Evolutionary conservation across 768 basidiomycete species (phyloP), one percentile per base, ranked within the genome.

Genomic region (Xerocomellus amylosporus): DNA sequence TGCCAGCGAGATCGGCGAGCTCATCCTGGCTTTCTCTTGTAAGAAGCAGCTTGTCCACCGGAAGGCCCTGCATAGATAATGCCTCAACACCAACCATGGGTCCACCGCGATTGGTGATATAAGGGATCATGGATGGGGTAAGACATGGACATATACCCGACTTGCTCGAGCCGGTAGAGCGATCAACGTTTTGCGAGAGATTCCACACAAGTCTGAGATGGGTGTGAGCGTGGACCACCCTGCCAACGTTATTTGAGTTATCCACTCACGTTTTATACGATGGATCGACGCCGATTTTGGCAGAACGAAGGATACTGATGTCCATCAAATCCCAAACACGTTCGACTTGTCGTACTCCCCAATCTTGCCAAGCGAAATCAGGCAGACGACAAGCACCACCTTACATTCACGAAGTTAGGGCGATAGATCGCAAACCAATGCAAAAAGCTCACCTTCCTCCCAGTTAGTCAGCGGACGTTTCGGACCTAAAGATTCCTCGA

Each of bases 271-370:
- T 93, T 67, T 96, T 94, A 71, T 86, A 95, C 0, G 82, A 86
- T 0, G 93, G 86, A 65, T 97, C 95, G 20, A 92, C 77, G 3
- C 90, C 92, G 37, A 83, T 80, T 56, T 80, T 81, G 0, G 93
- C 90, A 37, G 88, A 85, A 31, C 93, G 88, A 45, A 98, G 78
- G 28, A 87, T 77, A 66, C 80, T 88, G 60, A 97, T 96, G 64
- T 98, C 95, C 86, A 96, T 88, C 60, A 98, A 71, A 69, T 98
- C 95, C 86, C 92, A 90, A 5, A 98, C 95, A 31, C 95, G 85
- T 65, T 97, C 93, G 19, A 97, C 94, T 69, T 97, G 94, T 13
- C 83, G 82, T n/a, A 84, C 74, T 24, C 86, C 91, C 95, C 95
- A 98, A 66, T 97, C 93, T 54, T 85, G 83, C 95, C 95, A 98